These are phyloP conservation scores for Vicia sativa DNA, from an alignment of 306 rosid species.

Conservation along the genomic window DNA sequence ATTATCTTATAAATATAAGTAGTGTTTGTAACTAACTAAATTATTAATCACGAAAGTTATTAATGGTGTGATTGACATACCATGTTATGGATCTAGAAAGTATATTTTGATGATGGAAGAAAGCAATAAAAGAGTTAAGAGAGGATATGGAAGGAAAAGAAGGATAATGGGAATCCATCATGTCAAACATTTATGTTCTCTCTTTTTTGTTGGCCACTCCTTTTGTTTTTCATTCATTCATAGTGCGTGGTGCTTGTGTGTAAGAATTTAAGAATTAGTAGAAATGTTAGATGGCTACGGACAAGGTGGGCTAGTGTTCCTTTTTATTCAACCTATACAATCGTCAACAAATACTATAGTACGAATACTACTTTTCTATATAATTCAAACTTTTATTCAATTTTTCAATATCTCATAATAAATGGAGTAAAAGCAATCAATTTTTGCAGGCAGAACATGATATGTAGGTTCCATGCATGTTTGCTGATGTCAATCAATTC, in stretches of 20 bases:
- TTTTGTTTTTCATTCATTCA: conserved; percentile 46
- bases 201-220: conserved; percentile 53
- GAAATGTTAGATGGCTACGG: conserved; percentile 60
- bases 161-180: conserved; percentile 24
- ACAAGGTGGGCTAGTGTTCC: conserved; percentile 57
- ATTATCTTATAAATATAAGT: too few species aligned
- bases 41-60: neutral
- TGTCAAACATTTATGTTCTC: conserved; percentile 53
- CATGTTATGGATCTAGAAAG: conserved; percentile 7
- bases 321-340: conserved; percentile 44
- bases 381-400: conserved; percentile 5
- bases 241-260: conserved; percentile 49
- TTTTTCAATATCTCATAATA: conserved; percentile 7
- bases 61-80: neutral
- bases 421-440: conserved; percentile 43
- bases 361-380: neutral
- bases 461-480: conserved; percentile 52
- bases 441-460: conserved; percentile 45
- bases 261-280: conserved; percentile 45
- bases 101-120: conserved; percentile 13
- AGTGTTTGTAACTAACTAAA: neutral
- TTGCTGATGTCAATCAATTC: conserved; percentile 43
- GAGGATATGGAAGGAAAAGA: conserved; percentile 3
- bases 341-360: conserved; percentile 28
- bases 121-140: conserved; percentile 8